A percentile compares a stretch with the other conserved stretches of the same genome.
phyloP scores from a whole-genome alignment of 495 filamentous ascomycete genomes.

The Trichocladium uniseriatum region DNA sequence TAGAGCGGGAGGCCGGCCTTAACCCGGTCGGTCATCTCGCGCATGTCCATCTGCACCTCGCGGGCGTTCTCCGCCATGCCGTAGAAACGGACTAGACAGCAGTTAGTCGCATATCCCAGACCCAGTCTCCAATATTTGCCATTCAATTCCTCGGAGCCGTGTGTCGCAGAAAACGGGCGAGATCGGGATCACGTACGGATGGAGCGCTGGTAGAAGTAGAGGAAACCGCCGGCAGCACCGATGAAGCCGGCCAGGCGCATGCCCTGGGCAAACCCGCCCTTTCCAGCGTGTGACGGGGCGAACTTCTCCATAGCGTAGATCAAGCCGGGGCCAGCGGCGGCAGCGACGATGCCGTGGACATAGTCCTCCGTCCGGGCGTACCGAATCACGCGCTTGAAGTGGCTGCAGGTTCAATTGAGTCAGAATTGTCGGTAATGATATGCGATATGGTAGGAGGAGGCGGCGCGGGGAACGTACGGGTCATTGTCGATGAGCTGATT shows the following conservation, averaged over 20 bases:
- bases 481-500: conserved; percentile 91
- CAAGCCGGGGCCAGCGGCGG: conserved; percentile 57
- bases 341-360: conserved; percentile 52
- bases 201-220: conserved; percentile 70
- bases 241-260: conserved; percentile 72
- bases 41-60: conserved; percentile 93
- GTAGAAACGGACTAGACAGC: conserved; percentile 82
- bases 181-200: conserved; percentile 34
- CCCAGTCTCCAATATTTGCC: neutral
- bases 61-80: conserved; percentile 84
- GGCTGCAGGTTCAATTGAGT: conserved; percentile 44
- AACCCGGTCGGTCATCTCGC: conserved; percentile 91
- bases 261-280: conserved; percentile 66
- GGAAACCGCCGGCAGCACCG: conserved; percentile 62
- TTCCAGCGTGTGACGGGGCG: conserved; percentile 70
- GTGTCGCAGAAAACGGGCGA: neutral
- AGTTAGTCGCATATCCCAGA: too few relatives aligned
- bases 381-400: conserved; percentile 76
- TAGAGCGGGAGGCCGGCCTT: conserved; percentile 90
- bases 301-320: conserved; percentile 73
- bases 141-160: neutral
- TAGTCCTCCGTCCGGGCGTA: conserved; percentile 86
- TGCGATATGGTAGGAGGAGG: neutral
- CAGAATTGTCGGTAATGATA: conserved; percentile 5
- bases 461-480: conserved; percentile 56